Conservation (phyloP, 192 early-diverging fungal species). For the Podila clonocystis region DNA sequence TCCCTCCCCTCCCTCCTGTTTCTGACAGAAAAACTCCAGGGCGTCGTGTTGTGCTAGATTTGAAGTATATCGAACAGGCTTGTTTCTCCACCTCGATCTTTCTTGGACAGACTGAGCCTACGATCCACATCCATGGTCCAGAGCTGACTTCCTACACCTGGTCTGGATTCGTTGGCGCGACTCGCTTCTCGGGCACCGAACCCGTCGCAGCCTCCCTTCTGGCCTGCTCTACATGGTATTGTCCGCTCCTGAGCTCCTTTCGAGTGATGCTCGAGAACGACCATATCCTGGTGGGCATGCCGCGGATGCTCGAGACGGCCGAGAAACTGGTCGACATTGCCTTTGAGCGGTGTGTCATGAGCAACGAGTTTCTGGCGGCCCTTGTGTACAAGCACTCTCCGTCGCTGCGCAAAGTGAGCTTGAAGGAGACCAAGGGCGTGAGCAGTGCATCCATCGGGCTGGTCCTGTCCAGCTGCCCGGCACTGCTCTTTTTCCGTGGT, state of each 20-base stretch:
- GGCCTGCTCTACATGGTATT: neutral
- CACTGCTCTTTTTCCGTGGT: neutral
- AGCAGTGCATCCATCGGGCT: neutral
- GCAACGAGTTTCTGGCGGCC: neutral
- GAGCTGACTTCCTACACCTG: neutral
- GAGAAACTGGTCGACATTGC: neutral
- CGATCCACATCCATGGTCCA: neutral
- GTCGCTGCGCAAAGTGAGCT: neutral
- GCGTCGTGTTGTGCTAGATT: neutral
- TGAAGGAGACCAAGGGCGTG: neutral
- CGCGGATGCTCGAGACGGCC: neutral
- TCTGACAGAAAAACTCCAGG: too few relatives aligned
- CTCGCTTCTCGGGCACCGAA: neutral
- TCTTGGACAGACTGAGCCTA: neutral
- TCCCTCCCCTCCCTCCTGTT: too few relatives aligned
- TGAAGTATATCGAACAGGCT: neutral
- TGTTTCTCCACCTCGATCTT: neutral
- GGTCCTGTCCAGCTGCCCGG: slow-evolving; percentile 8
- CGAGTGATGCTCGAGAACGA: neutral
- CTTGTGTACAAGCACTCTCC: neutral
- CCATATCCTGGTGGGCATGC: neutral
- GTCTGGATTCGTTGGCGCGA: neutral
- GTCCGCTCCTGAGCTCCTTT: neutral
- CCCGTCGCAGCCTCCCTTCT: neutral
- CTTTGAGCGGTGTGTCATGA: neutral